These are phyloP conservation scores for Marasmius fiardii DNA, from an alignment of 1,284 basidiomycete genomes.

Conservation along the genomic window DNA sequence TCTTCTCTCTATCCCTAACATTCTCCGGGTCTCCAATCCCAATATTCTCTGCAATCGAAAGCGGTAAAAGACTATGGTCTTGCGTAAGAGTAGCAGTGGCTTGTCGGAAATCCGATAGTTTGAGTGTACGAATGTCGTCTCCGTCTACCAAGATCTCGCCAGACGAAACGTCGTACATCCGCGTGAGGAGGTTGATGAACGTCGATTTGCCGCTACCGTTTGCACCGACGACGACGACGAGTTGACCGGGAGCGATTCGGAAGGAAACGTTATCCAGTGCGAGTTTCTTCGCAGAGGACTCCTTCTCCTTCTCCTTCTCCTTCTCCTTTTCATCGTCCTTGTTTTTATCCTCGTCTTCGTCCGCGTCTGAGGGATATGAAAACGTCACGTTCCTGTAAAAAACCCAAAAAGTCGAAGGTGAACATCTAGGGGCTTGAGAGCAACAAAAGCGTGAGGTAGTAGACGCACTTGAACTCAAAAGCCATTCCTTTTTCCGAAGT, in stretches of 20 bases:
- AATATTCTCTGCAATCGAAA: conserved; percentile 43
- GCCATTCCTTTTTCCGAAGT: not conserved
- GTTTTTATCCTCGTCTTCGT: not conserved
- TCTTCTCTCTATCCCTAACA: conserved; percentile 23
- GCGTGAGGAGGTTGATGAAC: conserved; percentile 38
- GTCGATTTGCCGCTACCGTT: conserved; percentile 44
- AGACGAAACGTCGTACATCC: conserved; percentile 38
- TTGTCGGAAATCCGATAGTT: conserved; percentile 30
- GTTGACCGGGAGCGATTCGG: conserved; percentile 2
- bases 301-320: not conserved
- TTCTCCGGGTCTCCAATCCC: conserved; percentile 35
- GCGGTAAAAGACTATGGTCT: conserved; percentile 39
- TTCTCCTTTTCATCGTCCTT: not conserved
- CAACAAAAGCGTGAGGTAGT: too few relatives aligned
- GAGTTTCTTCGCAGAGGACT: too few relatives aligned
- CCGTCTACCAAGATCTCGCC: conserved; percentile 40
- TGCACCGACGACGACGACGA: conserved; percentile 41
- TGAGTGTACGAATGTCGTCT: conserved; percentile 30
- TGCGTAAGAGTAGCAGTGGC: conserved; percentile 41
- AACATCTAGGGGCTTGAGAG: not conserved
- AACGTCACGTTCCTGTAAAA: not conserved
- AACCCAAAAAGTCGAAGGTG: too few relatives aligned
- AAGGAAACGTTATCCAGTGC: conserved; percentile 4
- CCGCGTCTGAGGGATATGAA: not conserved
- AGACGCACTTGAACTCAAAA: not conserved